These are phyloP conservation scores for Gracilariopsis chorda DNA, from an alignment of 23 red algal species.

Conservation along the genomic window DNA sequence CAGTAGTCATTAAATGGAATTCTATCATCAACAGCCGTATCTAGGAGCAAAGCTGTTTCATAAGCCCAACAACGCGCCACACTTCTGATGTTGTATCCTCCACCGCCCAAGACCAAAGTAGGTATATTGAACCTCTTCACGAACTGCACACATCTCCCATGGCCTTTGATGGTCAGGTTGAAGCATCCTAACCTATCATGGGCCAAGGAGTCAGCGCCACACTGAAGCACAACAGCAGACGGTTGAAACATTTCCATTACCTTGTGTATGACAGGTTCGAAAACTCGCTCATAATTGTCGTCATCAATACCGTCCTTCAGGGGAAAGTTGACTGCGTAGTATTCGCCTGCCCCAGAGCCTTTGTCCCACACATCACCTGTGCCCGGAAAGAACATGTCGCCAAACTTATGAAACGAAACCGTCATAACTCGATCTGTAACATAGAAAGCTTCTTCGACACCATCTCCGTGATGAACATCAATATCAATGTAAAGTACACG, in stretches of 20 bases:
- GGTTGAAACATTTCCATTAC: constrained; percentile 95
- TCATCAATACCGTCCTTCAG: constrained; percentile 98
- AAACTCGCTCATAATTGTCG: constrained; percentile 78
- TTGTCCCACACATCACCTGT: constrained; percentile 98
- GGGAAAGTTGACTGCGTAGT: constrained; percentile 98
- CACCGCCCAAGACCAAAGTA: constrained; percentile 89
- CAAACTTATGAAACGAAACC: constrained; percentile 98
- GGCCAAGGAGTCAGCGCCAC: constrained; percentile 95
- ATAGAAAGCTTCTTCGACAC: constrained; percentile 99
- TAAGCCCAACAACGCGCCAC: constrained; percentile 98
- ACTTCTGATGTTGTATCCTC: constrained; percentile 97
- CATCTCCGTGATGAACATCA: constrained; percentile 99
- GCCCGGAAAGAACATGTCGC: constrained; percentile 97
- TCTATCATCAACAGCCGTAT: constrained; percentile 66
- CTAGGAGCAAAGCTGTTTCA: constrained; percentile 88
- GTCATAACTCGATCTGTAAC: constrained; percentile 99
- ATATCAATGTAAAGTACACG: constrained; percentile 99
- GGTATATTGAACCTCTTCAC: constrained; percentile 87
- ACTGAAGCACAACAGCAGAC: constrained; percentile 94
- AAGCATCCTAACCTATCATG: constrained; percentile 97
- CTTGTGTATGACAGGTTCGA: constrained; percentile 84
- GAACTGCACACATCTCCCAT: constrained; percentile 86
- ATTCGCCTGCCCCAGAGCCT: constrained; percentile 86
- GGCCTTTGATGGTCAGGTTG: constrained; percentile 94
- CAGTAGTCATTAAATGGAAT: constrained; percentile 99